A percentile compares a stretch with the other conserved stretches of the same genome.
Conservation (phyloP, 73 alveolate species). For the Paramecium tetraurelia region DNA sequence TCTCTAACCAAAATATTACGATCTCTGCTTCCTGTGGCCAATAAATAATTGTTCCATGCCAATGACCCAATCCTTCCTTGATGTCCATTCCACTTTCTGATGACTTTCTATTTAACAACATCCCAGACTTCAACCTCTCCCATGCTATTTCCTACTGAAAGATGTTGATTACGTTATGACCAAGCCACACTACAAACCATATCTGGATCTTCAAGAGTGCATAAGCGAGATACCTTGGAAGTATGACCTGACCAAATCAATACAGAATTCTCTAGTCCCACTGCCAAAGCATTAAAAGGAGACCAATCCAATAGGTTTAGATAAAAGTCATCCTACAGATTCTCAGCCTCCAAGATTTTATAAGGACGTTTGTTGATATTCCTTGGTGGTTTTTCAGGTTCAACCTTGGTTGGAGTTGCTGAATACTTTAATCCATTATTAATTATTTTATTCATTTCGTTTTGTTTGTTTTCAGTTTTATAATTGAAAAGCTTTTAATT, state of each 20-base stretch:
- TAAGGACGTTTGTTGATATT: conserved; percentile 80
- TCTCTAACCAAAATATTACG: conserved; percentile 89
- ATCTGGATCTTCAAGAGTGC: conserved; percentile 64
- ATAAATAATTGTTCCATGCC: conserved; percentile 83
- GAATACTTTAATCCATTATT: conserved; percentile 14
- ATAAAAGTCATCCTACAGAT: conserved; percentile 81
- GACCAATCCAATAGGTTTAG: conserved; percentile 86
- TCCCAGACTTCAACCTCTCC: conserved; percentile 80
- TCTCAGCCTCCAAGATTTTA: conserved; percentile 81
- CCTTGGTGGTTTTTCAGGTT: conserved; percentile 59
- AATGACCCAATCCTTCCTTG: conserved; percentile 89
- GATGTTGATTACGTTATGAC: conserved; percentile 64
- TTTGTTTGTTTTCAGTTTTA: conserved; percentile 14
- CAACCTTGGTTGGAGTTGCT: neutral
- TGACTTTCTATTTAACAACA: conserved; percentile 63
- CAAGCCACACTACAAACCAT: conserved; percentile 83
- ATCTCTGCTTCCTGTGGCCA: conserved; percentile 95
- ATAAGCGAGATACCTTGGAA: conserved; percentile 25
- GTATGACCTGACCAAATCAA: conserved; percentile 77
- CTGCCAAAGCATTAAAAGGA: conserved; percentile 80
- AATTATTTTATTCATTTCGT: neutral
- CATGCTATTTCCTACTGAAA: conserved; percentile 78
- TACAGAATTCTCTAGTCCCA: conserved; percentile 80
- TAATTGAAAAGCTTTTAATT: conserved; percentile 4
- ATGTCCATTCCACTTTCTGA: conserved; percentile 81